Base-by-base conservation (phyloP, 768 basidiomycete species). In the Zangia roseola region DNA sequence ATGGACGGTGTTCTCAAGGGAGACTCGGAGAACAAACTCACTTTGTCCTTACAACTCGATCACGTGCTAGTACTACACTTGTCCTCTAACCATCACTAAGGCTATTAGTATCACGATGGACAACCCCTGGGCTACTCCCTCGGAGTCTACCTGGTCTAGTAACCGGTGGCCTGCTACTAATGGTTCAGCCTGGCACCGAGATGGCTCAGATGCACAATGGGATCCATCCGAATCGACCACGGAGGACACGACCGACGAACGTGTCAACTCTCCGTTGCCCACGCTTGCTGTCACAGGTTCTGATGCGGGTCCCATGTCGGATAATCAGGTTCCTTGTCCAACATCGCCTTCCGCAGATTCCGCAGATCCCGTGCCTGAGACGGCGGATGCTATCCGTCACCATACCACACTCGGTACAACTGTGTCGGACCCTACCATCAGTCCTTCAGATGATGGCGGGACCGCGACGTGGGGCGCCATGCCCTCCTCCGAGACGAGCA, bases 71-170 rank as follows among this genome's bases (percentile, higher is more conserved):
- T 63, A 61, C 31, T 14, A 4, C 6, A 19, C 31, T 58, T 47
- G 45, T 36, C 31, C 31, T 31, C 31, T 16, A 6, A 28, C 38
- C 35, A 49, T 10, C 19, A 17, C 28, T n/a, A n/a, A n/a, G n/a
- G n/a, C n/a, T n/a, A n/a, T n/a, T n/a, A n/a, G n/a, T n/a, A n/a
- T n/a, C 10, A 30, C 13, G 12, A 88, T 88, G 85, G 86, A 88
- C 56, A 82, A 90, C 67, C 82, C 86, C 40, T 91, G 86, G 82
- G 79, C 80, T 35, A 84, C 84, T 9, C n/a, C 43, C 33, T 45
- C 35, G 44, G 19, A 38, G 31, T 16, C 31, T 16, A 5, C 31
- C 31, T 31, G 13, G 31, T 31, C 31, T 31, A 6, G 4, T 31
- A 16, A 2, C 13, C 2, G 16, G 14, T 16, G 31, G 31, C 31